Evolutionary conservation across 768 basidiomycete genomes (phyloP), one percentile per base, ranked within the genome.

Genomic region (Glaciozyma martinii): DNA sequence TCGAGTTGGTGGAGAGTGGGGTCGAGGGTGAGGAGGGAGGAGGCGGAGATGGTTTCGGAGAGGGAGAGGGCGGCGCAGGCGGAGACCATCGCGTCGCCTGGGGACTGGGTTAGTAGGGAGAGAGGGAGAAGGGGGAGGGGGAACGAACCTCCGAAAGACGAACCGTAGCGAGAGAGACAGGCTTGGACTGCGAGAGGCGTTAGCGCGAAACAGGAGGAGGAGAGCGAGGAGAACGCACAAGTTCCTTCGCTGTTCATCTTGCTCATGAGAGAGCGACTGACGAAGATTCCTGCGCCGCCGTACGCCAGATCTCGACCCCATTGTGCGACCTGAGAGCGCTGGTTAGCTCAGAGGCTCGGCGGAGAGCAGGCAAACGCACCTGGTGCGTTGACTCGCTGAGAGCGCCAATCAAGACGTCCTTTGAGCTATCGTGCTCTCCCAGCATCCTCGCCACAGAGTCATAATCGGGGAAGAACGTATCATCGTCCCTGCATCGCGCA

Each of bases 401-500:
- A 6, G 66, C 61, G 8, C 70, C 70, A 56, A 71, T 61, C 40
- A 71, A 42, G 37, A 25, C 9, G 10, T 66, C 30, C 46, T 32
- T n/a, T 30, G 5, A 5, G 58, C 9, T 8, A 3, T 65, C 58
- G 54, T 56, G 47, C 46, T 55, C 25, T 0, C 57, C 29, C 8
- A 71, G 61, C 16, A 71, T 49, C 10, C 70, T 61, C 1, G 56
- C 55, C 29, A 66, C 58, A 1, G 70, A 54, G 29, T 62, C 59
- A n/a, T 65, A 65, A 55, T 71, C 70, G 32, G 70, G 70, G 53
- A 61, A 71, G 64, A 71, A 71, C 13, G 70, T 71, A 53, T 71
- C 70, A 56, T 71, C 70, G 63, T 71, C 70, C 30, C 65, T 70
- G 65, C n/a, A n/a, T n/a, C 1, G 21, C 29, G 6, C 29, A n/a